Evolutionary conservation across 306 rosid genomes (phyloP).

Genomic region (Boehmeria nivea): DNA sequence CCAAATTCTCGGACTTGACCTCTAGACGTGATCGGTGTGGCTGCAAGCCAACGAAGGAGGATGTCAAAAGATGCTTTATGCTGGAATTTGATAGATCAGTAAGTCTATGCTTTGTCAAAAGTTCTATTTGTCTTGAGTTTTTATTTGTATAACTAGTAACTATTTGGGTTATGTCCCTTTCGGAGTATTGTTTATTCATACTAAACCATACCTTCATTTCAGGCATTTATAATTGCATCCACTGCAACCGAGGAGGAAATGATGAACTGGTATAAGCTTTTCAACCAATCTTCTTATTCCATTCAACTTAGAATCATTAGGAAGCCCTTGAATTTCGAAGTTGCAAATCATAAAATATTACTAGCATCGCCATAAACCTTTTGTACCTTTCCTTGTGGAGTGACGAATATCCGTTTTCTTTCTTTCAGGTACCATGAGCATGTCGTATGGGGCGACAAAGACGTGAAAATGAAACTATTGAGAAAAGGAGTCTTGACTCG

Average conservation of each 20-base stretch:
- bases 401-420: constrained; percentile 16
- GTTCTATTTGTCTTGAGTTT: constrained; percentile 2
- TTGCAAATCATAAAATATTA: not conserved
- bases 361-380: not conserved
- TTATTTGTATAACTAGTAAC: not conserved
- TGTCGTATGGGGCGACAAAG: constrained; percentile 95
- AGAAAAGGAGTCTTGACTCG: constrained; percentile 92
- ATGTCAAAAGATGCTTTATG: constrained; percentile 99
- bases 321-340: not conserved
- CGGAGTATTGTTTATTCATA: not conserved
- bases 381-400: constrained; percentile 2
- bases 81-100: constrained; percentile 95
- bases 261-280: constrained; percentile 61
- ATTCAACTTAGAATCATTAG: not conserved
- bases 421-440: constrained; percentile 73
- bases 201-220: constrained; percentile 34
- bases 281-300: constrained; percentile 8
- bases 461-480: constrained; percentile 63
- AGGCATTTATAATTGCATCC: constrained; percentile 97
- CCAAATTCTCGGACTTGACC: constrained; percentile 88
- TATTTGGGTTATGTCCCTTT: constrained; percentile 9
- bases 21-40: constrained; percentile 95
- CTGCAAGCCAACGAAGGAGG: constrained; percentile 94
- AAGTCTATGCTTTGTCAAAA: constrained; percentile 29
- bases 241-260: constrained; percentile 86